phyloP scores from a whole-genome alignment of 331 rosid genomes.

The Quercus lobata region DNA sequence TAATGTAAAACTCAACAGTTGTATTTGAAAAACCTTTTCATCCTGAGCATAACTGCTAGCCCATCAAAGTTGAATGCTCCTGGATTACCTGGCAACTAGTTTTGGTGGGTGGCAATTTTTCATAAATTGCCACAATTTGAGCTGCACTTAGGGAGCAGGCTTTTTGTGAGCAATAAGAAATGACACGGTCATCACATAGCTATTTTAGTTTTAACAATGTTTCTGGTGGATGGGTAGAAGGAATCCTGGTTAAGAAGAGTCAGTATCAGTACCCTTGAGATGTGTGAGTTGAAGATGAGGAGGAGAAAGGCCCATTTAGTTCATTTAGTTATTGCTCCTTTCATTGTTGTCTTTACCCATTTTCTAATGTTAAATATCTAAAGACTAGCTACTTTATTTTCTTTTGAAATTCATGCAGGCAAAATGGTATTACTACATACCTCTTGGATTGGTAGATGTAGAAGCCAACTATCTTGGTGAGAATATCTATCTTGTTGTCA shows the following conservation, averaged over 20 bases:
- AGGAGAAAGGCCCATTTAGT: not conserved
- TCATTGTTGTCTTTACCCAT: not conserved
- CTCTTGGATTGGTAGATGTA: constrained; percentile 88
- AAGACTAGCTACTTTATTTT: constrained; percentile 7
- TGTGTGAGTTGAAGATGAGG: not conserved
- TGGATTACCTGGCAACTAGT: too few relatives aligned
- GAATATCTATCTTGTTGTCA: not conserved
- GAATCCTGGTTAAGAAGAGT: not conserved
- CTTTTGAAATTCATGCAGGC: constrained; percentile 44
- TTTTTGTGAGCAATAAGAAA: not conserved
- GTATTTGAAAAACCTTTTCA: not conserved
- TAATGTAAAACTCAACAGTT: not conserved
- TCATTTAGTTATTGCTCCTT: constrained; percentile 3
- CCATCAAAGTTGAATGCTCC: too few relatives aligned
- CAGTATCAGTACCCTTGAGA: not conserved
- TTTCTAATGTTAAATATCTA: not conserved
- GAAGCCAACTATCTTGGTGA: constrained; percentile 91
- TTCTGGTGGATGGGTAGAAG: not conserved
- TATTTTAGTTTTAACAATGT: not conserved
- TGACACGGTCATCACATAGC: not conserved
- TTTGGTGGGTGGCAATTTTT: not conserved
- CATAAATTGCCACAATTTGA: not conserved
- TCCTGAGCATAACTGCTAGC: too few relatives aligned
- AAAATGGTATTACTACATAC: constrained; percentile 77
- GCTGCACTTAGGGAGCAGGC: not conserved